Evolutionary conservation across 257 asterid genomes (phyloP).

Genomic region (Plantago ovata): DNA sequence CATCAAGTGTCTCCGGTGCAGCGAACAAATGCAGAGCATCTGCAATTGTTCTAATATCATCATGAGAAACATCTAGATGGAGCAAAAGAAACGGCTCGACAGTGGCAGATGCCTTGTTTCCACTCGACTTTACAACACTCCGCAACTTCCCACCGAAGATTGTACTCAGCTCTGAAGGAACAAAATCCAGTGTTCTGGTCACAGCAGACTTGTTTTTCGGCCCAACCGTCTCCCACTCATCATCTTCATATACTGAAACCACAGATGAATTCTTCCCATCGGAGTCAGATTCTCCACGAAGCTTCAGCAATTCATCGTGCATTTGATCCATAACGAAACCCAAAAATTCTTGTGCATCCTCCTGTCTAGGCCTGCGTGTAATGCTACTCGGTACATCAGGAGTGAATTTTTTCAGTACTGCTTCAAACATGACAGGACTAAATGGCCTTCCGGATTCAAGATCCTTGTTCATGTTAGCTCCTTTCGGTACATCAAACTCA

Average conservation of each 20-base stretch:
- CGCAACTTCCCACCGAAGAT: conserved; percentile 82
- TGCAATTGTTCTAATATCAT: conserved; percentile 59
- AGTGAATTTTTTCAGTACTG: conserved; percentile 65
- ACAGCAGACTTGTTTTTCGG: conserved; percentile 96
- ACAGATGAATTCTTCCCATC: conserved; percentile 53
- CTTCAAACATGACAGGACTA: conserved; percentile 72
- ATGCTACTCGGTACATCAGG: conserved; percentile 65
- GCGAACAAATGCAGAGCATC: conserved; percentile 74
- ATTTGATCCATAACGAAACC: conserved; percentile 82
- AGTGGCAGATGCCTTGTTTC: conserved; percentile 77
- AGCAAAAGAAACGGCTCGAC: conserved; percentile 80
- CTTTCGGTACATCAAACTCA: conserved; percentile 56
- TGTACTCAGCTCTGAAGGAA: conserved; percentile 72
- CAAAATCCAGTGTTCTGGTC: conserved; percentile 72
- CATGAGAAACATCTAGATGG: conserved; percentile 83
- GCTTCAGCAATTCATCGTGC: conserved; percentile 88
- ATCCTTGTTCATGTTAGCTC: conserved; percentile 43
- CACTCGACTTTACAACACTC: conserved; percentile 84
- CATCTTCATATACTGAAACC: conserved; percentile 76
- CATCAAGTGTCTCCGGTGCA: conserved; percentile 82
- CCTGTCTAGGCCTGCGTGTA: conserved; percentile 85
- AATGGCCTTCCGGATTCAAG: conserved; percentile 66
- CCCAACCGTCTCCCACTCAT: conserved; percentile 97
- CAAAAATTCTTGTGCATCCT: conserved; percentile 93
- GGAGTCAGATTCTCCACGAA: conserved; percentile 55